phyloP scores from a whole-genome alignment of 495 filamentous ascomycete genomes.

The Astrothelium macrocarpum region DNA sequence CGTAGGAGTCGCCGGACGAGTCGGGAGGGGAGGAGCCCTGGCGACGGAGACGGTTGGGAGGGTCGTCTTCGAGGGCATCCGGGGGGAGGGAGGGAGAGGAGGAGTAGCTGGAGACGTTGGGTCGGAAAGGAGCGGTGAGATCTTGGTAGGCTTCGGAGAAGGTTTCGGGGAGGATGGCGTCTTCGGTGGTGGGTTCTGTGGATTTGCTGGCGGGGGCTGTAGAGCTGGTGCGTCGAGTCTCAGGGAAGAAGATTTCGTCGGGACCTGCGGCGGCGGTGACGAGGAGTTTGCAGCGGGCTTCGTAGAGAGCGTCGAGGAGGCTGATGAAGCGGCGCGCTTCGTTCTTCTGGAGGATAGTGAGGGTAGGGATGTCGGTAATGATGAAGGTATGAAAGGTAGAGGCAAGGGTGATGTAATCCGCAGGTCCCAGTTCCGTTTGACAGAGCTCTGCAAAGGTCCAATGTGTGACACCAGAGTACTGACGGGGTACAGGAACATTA shows the following conservation, averaged over 20 bases:
- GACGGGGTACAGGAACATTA: constrained; percentile 41
- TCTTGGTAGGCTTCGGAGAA: constrained; percentile 64
- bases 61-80: constrained; percentile 34
- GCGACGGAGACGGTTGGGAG: constrained; percentile 28
- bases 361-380: constrained; percentile 48
- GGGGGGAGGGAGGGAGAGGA: constrained; percentile 18
- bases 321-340: constrained; percentile 65
- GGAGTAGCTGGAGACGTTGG: constrained; percentile 44
- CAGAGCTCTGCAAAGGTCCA: constrained; percentile 56
- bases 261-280: constrained; percentile 48
- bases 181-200: constrained; percentile 21
- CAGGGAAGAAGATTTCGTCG: constrained; percentile 62
- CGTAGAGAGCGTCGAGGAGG: constrained; percentile 60
- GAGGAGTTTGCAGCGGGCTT: constrained; percentile 55
- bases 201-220: constrained; percentile 4
- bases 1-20: constrained; percentile 22
- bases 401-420: constrained; percentile 63
- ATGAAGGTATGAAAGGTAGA: constrained; percentile 61
- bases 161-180: constrained; percentile 56
- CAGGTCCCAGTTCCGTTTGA: constrained; percentile 47
- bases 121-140: constrained; percentile 56
- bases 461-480: constrained; percentile 38
- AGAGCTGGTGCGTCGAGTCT: constrained; percentile 21
- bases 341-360: constrained; percentile 53
- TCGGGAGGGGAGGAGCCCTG: constrained; percentile 11